Conservation (phyloP, 2,329 filamentous ascomycete genomes). For the Penicillium crustosum region DNA sequence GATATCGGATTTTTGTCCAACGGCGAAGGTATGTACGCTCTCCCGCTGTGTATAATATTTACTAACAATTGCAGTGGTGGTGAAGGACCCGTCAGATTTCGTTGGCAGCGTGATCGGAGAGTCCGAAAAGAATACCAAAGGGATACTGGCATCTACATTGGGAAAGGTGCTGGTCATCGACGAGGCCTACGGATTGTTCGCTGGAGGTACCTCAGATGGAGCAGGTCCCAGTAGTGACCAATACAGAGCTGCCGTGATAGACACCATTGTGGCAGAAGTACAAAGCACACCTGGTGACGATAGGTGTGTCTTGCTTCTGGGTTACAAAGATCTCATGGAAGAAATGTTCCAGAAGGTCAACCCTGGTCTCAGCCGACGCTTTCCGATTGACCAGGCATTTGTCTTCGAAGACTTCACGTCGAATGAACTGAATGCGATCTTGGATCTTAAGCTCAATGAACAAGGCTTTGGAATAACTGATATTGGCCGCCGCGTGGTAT, state of each 20-base stretch:
- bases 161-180: conserved; percentile 81
- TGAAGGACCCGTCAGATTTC: conserved; percentile 74
- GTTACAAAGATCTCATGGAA: conserved; percentile 69
- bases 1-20: conserved; percentile 67
- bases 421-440: conserved; percentile 57
- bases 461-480: conserved; percentile 55
- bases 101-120: conserved; percentile 62
- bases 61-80: conserved; percentile 53
- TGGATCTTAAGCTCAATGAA: conserved; percentile 62
- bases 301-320: conserved; percentile 68
- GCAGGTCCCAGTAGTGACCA: conserved; percentile 40
- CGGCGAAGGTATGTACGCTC: conserved; percentile 57
- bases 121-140: conserved; percentile 71
- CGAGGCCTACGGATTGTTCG: conserved; percentile 69
- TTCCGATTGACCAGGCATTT: conserved; percentile 64
- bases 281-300: conserved; percentile 70
- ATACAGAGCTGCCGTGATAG: conserved; percentile 66
- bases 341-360: conserved; percentile 74
- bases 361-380: conserved; percentile 66
- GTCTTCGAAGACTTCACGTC: conserved; percentile 67
- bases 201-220: conserved; percentile 29
- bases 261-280: conserved; percentile 72
- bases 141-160: conserved; percentile 62
- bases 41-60: background rate
- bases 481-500: conserved; percentile 54